Percentiles rank a stretch among this genome's conserved stretches.
Conservation (phyloP, 768 basidiomycete species). For the Macrolepiota dolichaula region DNA sequence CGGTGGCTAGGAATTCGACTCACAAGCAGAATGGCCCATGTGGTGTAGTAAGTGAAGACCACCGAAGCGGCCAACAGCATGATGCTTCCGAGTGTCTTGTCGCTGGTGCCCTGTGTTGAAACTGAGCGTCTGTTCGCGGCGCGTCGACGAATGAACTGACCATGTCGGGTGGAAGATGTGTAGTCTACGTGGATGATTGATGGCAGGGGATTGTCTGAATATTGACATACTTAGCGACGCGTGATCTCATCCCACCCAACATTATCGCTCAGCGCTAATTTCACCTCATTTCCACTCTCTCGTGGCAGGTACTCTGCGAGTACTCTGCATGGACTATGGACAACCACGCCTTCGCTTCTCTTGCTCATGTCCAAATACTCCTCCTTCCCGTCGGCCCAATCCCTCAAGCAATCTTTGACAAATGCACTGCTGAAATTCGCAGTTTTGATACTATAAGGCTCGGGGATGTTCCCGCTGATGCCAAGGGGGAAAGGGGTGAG, state of each 20-base stretch:
- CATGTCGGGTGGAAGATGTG: conserved; percentile 6
- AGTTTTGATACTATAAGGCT: conserved; percentile 72
- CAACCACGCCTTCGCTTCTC: conserved; percentile 69
- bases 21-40: conserved; percentile 87
- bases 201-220: background rate
- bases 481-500: conserved; percentile 73
- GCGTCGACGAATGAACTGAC: background rate
- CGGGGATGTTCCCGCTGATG: conserved; percentile 79
- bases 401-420: conserved; percentile 62
- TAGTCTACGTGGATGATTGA: conserved; percentile 1
- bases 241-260: conserved; percentile 6
- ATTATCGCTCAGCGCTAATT: background rate
- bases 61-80: conserved; percentile 78
- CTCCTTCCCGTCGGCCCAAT: conserved; percentile 85
- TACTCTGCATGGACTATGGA: conserved; percentile 45
- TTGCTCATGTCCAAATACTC: conserved; percentile 83
- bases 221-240: background rate
- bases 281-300: background rate
- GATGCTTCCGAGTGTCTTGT: conserved; percentile 73
- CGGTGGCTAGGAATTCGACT: conserved; percentile 21
- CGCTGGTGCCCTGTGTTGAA: conserved; percentile 60
- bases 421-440: conserved; percentile 70
- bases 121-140: background rate
- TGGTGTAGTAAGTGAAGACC: conserved; percentile 87
- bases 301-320: background rate